phyloP scores from a whole-genome alignment of 371 early-diverging fungal species.

The Mycotypha africana region DNA sequence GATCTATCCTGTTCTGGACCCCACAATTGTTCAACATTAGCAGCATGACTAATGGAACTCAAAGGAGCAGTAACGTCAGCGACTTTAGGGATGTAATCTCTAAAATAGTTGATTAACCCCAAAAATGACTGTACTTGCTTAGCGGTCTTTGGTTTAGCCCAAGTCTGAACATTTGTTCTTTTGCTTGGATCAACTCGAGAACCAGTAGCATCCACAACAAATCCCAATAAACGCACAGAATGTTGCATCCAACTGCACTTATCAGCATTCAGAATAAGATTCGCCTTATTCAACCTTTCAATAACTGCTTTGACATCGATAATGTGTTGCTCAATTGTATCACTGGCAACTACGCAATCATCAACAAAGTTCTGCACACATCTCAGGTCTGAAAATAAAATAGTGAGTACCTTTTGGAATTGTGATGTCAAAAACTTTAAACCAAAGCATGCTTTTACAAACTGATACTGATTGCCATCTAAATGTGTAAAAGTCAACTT shows the following conservation, averaged over 20 bases:
- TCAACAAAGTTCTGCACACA: constrained; percentile 8
- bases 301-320: constrained; percentile 6
- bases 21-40: background rate
- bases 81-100: constrained; percentile 11
- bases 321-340: constrained; percentile 2
- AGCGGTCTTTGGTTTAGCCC: constrained; percentile 1
- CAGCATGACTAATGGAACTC: constrained; percentile 4
- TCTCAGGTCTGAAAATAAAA: constrained; percentile 6
- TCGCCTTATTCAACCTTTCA: constrained; percentile 2
- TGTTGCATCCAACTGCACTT: constrained; percentile 10
- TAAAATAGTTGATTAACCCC: constrained; percentile 19
- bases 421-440: background rate
- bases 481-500: constrained; percentile 8
- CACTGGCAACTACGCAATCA: constrained; percentile 3
- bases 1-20: background rate
- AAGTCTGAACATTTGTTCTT: constrained; percentile 1
- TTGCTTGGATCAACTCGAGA: constrained; percentile 7
- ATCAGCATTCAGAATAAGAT: constrained; percentile 11
- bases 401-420: constrained; percentile 2
- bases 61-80: constrained; percentile 14
- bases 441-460: constrained; percentile 1
- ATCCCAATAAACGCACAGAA: constrained; percentile 5
- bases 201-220: constrained; percentile 7
- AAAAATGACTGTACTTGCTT: constrained; percentile 11
- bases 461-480: background rate